Base-by-base conservation (phyloP, 164 flowering plant genomes). In the Aristolochia contorta region DNA sequence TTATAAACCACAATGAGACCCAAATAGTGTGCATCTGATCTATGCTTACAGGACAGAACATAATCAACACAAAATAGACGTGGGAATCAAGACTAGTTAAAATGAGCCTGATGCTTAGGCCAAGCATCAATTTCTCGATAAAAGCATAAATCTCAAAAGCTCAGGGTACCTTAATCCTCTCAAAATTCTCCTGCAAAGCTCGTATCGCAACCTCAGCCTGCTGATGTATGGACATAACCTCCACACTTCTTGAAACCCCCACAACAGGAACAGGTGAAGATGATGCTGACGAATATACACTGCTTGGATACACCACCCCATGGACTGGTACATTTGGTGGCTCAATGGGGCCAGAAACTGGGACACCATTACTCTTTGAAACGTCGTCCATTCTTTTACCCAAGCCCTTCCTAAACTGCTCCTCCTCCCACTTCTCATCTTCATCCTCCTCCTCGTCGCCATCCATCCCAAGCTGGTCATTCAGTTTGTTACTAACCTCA, bases 391-490 rank as follows among this genome's bases (percentile, higher is more conserved):
- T 62, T 65, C 93, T 87, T 73, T 86, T 93, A 55, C 97, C 97
- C 55, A 93, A 65, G 3, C 85, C 99, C 71, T 94, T 94, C 69
- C 92, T 80, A 30, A 82, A 77, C 72, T 94, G 97, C 77, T 94
- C 99, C 47, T 94, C 97, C 61, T 90, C 99, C 99, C 99, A 94
- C 47, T 73, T 80, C 72, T 80, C 85, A 54, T 88, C 95, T 75
- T 86, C 99, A 60, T 87, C 96, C 47, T 84, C 96, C 30, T 87
- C 85, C 25, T 81, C 86, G 50, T 80, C 69, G 6, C 27, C 66
- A 21, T 55, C 88, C 9, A 72, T 65, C 33, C 23, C 73, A 33
- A 69, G 72, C 47, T 61, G 79, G 19, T 43, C 70, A 61, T 62
- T 48, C 57, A 54, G 74, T 45, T 67, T 71, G 53, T 46, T 63